Percentiles rank a stretch among this genome's conserved stretches.
Conservation (phyloP, 208 protist species). For the Polymyxa betae region DNA sequence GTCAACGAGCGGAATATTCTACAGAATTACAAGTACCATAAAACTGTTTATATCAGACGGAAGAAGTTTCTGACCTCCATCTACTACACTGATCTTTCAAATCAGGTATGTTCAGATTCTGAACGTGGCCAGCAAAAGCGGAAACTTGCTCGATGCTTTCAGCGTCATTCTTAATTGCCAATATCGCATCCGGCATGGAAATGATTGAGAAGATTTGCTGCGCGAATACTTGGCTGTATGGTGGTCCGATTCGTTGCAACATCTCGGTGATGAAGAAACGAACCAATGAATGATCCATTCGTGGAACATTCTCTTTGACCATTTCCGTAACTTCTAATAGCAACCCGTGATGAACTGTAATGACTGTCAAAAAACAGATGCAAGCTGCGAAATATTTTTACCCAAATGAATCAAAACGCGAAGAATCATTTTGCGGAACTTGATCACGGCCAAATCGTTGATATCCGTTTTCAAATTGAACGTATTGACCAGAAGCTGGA, state of each 20-base stretch:
- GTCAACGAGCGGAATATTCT: too few species aligned
- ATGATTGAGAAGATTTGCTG: background rate
- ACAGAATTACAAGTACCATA: too few species aligned
- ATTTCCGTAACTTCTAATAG: slow-evolving; percentile 12
- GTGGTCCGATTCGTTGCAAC: slow-evolving; percentile 6
- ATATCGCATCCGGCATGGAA: slow-evolving; percentile 30
- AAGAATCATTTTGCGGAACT: slow-evolving; percentile 29
- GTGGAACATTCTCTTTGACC: slow-evolving; percentile 39
- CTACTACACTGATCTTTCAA: slow-evolving; percentile 22
- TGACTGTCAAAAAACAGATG: background rate
- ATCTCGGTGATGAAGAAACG: slow-evolving; percentile 14
- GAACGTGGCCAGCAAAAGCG: background rate
- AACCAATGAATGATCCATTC: slow-evolving; percentile 33
- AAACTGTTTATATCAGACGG: too few species aligned
- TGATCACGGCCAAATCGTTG: slow-evolving; percentile 39
- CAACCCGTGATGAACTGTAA: slow-evolving; percentile 12
- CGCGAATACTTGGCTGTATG: background rate
- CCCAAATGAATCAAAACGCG: slow-evolving; percentile 31
- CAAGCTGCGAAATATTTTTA: background rate
- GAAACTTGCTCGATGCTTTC: background rate
- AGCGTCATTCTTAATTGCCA: slow-evolving; percentile 32
- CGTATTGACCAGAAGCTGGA: background rate
- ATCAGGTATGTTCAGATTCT: background rate
- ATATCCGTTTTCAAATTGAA: slow-evolving; percentile 43
- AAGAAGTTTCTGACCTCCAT: slow-evolving; percentile 13